phyloP scores from a whole-genome alignment of 345 rosid species.

The Eutrema japonicum region DNA sequence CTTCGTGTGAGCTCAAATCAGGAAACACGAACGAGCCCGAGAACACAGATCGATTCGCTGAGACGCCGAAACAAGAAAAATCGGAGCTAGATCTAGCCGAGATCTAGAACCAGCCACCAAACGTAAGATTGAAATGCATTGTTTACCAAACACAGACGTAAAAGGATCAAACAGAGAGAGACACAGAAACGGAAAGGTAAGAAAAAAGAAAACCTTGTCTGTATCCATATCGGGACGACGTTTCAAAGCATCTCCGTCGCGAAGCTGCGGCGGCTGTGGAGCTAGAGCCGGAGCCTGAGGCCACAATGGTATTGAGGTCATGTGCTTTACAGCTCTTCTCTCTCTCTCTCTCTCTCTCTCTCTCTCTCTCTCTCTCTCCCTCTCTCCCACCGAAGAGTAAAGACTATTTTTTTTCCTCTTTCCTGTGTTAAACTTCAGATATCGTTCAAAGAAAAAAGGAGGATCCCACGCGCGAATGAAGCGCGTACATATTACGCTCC shows the following conservation, averaged over 20 bases:
- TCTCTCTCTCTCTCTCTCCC: conserved; percentile 37
- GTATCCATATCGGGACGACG: conserved; percentile 52
- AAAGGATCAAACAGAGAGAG: conserved; percentile 15
- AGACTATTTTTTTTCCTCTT: conserved; percentile 20
- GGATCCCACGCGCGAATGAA: neutral
- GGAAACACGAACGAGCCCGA: neutral
- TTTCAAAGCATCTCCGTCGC: conserved; percentile 47
- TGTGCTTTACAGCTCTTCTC: conserved; percentile 55
- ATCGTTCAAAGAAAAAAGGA: conserved; percentile 11
- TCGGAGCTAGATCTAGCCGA: conserved; percentile 27
- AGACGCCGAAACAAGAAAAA: neutral
- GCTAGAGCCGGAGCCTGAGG: conserved; percentile 48
- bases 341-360: conserved; percentile 36
- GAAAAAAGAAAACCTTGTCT: conserved; percentile 50
- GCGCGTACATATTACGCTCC: neutral
- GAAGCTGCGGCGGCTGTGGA: conserved; percentile 40
- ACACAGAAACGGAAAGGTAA: neutral
- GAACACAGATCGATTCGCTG: conserved; percentile 41
- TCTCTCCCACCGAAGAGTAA: conserved; percentile 31
- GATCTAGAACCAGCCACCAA: conserved; percentile 45
- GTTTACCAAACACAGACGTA: conserved; percentile 32
- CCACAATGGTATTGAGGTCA: conserved; percentile 59
- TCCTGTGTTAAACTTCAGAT: conserved; percentile 23
- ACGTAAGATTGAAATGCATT: neutral
- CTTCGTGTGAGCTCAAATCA: conserved; percentile 10